phyloP scores from a whole-genome alignment of 345 rosid species.

The Bruguiera gymnorhiza region DNA sequence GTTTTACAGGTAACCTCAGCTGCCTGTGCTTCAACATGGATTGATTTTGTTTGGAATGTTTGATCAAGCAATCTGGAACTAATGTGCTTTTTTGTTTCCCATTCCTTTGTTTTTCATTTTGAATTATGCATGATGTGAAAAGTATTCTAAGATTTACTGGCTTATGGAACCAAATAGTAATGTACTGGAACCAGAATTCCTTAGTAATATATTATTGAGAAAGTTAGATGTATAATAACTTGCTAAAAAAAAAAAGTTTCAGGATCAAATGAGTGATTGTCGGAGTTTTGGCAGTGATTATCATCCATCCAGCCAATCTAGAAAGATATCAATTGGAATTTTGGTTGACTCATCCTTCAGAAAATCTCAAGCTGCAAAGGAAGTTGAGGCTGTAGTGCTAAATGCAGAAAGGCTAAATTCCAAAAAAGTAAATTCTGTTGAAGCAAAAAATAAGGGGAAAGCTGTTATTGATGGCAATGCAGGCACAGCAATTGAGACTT shows the following conservation, averaged over 20 bases:
- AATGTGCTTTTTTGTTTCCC: neutral
- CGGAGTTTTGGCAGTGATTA: constrained; percentile 58
- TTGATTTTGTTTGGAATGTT: constrained; percentile 3
- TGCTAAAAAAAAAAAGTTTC: constrained; percentile 14
- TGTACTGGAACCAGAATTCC: neutral
- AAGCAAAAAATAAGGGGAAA: constrained; percentile 28
- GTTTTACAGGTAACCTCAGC: neutral
- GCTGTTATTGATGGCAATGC: constrained; percentile 27
- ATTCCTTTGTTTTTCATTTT: constrained; percentile 6
- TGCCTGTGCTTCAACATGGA: neutral
- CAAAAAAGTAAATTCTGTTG: constrained; percentile 25
- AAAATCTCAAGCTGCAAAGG: constrained; percentile 33
- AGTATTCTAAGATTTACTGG: neutral
- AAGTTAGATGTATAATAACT: constrained; percentile 7
- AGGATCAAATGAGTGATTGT: constrained; percentile 52
- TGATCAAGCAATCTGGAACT: neutral
- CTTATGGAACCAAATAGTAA: neutral
- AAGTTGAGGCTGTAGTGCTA: constrained; percentile 26
- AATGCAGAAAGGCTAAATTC: constrained; percentile 32
- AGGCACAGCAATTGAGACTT: constrained; percentile 38
- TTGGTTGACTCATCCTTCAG: constrained; percentile 42
- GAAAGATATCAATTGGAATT: constrained; percentile 87
- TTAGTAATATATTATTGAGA: neutral
- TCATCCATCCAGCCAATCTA: constrained; percentile 61
- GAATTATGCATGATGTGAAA: neutral